A percentile compares a stretch with the other conserved stretches of the same genome.
Conservation (phyloP, 371 early-diverging fungal genomes). For the Syncephalastrum sp. region DNA sequence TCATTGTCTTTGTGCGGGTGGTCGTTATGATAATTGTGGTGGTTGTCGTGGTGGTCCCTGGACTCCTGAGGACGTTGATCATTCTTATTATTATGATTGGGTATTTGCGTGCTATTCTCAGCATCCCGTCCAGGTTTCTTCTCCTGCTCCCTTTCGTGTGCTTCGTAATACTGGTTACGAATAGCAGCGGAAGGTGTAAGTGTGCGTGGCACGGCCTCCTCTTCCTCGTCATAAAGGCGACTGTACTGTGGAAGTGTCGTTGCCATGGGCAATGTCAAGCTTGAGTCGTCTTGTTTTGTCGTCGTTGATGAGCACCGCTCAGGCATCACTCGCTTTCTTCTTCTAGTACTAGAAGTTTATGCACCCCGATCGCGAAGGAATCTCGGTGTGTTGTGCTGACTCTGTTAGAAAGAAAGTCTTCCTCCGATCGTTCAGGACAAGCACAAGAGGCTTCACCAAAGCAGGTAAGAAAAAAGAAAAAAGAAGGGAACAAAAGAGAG, state of each 20-base stretch:
- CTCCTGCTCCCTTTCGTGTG: conserved; percentile 3
- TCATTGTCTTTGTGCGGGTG: background rate
- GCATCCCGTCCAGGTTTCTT: background rate
- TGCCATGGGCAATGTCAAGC: background rate
- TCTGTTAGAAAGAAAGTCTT: conserved; percentile 6
- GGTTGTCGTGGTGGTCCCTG: background rate
- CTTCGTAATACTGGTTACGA: conserved; percentile 4
- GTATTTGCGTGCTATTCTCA: background rate
- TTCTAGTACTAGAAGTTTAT: background rate
- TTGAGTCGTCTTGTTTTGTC: no score
- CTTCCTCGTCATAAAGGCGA: no score
- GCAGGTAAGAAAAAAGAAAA: conserved; percentile 4
- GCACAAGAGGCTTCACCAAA: conserved; percentile 5
- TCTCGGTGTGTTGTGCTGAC: background rate
- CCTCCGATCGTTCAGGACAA: conserved; percentile 1
- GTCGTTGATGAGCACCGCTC: conserved; percentile 10
- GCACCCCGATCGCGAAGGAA: background rate
- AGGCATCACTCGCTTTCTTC: conserved; percentile 6
- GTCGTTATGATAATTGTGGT: background rate
- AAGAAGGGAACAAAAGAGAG: conserved; percentile 1
- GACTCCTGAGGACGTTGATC: conserved; percentile 4
- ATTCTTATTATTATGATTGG: background rate
- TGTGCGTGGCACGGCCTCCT: conserved; percentile 2
- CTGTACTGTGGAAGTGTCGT: background rate
- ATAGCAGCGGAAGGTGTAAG: conserved; percentile 1